phyloP scores from a whole-genome alignment of 2,329 filamentous ascomycete genomes.

The Sphaerulina populicola region DNA sequence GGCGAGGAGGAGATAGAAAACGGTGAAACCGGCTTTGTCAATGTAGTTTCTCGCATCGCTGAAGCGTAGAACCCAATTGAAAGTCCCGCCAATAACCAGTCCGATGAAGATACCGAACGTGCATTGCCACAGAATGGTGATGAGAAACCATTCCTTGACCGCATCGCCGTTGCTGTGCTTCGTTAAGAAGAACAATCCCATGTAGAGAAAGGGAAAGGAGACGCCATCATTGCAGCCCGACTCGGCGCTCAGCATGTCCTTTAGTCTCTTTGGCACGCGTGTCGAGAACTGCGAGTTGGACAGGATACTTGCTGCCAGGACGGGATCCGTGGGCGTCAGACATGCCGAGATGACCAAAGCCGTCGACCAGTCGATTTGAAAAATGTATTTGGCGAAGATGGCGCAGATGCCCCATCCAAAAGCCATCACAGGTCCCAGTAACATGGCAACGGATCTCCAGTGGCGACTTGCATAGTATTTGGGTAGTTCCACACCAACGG shows the following conservation, averaged over 20 bases:
- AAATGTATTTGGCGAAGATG: slow-evolving; percentile 41
- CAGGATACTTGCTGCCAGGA: slow-evolving; percentile 48
- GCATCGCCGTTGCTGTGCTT: slow-evolving; percentile 34
- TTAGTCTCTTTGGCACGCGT: slow-evolving; percentile 45
- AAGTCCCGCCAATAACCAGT: slow-evolving; percentile 40
- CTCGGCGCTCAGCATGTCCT: slow-evolving; percentile 47
- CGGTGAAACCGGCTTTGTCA: slow-evolving; percentile 44
- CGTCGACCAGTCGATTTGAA: slow-evolving; percentile 40
- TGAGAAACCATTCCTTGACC: slow-evolving; percentile 46
- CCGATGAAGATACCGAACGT: slow-evolving; percentile 42
- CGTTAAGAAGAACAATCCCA: slow-evolving; percentile 43
- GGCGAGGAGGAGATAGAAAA: slow-evolving; percentile 50
- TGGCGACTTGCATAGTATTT: slow-evolving; percentile 44
- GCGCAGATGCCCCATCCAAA: slow-evolving; percentile 44
- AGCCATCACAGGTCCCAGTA: slow-evolving; percentile 47
- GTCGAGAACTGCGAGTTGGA: slow-evolving; percentile 47
- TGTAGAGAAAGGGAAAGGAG: slow-evolving; percentile 50
- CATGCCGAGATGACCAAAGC: slow-evolving; percentile 48
- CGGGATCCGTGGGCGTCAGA: slow-evolving; percentile 50
- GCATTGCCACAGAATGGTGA: slow-evolving; percentile 51
- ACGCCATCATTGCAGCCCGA: slow-evolving; percentile 50
- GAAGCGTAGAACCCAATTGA: slow-evolving; percentile 45
- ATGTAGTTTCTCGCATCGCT: slow-evolving; percentile 41
- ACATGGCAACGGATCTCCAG: slow-evolving; percentile 44
- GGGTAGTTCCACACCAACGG: slow-evolving; percentile 33